These are phyloP conservation scores for Saccharomycopsis hybrid DNA, from an alignment of 1,139 yeast species.

Conservation along the genomic window DNA sequence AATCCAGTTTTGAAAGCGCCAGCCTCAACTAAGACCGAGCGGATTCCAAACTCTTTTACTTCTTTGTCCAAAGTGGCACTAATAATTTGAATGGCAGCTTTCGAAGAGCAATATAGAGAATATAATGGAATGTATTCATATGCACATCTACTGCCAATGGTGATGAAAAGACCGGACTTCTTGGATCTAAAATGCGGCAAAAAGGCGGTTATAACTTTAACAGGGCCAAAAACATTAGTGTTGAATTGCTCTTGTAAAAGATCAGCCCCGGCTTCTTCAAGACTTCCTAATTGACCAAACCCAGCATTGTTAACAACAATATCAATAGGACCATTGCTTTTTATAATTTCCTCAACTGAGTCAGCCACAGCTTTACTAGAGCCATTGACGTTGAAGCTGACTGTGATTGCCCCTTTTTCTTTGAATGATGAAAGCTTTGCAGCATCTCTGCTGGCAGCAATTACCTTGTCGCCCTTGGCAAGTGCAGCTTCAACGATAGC, in stretches of 20 bases:
- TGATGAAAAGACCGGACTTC: not conserved
- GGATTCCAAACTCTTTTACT: not conserved
- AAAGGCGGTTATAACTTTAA: not conserved
- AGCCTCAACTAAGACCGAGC: not conserved
- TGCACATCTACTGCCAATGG: not conserved
- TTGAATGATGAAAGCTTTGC: not conserved
- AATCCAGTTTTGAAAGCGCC: constrained; percentile 1
- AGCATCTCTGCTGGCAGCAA: not conserved
- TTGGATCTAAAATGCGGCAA: not conserved
- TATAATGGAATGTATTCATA: not conserved
- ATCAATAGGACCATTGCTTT: not conserved
- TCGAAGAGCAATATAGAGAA: not conserved
- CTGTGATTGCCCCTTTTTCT: not conserved
- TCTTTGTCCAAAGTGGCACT: constrained; percentile 1
- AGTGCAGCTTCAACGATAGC: constrained; percentile 2
- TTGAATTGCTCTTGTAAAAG: not conserved
- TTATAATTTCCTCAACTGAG: not conserved
- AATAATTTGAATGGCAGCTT: not conserved
- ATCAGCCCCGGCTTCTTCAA: not conserved
- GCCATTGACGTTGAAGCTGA: constrained; percentile 1
- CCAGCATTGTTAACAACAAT: constrained; percentile 4
- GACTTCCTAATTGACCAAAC: not conserved
- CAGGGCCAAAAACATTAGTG: constrained; percentile 1
- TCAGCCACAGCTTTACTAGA: not conserved
- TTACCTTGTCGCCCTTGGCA: constrained; percentile 3